phyloP scores from a whole-genome alignment of 108 stramenopile genomes.

The Nitzschia sp. region DNA sequence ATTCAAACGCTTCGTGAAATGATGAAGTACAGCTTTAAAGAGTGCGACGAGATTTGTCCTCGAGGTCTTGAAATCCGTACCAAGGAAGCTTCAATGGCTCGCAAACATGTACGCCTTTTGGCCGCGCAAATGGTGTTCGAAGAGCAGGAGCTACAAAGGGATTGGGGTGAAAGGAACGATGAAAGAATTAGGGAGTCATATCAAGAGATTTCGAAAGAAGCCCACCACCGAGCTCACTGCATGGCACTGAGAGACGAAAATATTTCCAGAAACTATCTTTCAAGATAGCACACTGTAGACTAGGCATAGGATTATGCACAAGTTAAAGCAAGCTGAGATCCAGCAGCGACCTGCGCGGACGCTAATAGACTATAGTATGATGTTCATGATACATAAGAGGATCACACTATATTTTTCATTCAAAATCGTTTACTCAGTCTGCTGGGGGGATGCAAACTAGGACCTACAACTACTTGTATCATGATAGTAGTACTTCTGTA shows the following conservation, averaged over 20 bases:
- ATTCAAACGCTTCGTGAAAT: constrained; percentile 5
- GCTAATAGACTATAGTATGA: too few relatives aligned
- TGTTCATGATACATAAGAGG: too few relatives aligned
- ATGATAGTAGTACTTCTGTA: too few relatives aligned
- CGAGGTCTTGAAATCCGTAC: constrained; percentile 23
- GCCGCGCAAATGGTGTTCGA: constrained; percentile 8
- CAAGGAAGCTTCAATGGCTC: constrained; percentile 3
- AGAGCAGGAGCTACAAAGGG: constrained; percentile 19
- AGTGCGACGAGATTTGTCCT: constrained; percentile 11
- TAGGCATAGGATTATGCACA: background rate
- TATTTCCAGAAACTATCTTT: background rate
- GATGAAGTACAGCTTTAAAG: constrained; percentile 6
- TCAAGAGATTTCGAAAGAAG: background rate
- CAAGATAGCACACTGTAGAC: too few relatives aligned
- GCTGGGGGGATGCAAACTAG: too few relatives aligned
- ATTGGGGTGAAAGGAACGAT: background rate
- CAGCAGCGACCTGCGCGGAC: too few relatives aligned
- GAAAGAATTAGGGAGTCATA: constrained; percentile 12
- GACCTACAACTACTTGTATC: too few relatives aligned
- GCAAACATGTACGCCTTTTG: constrained; percentile 8
- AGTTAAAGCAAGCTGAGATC: too few relatives aligned
- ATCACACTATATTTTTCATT: too few relatives aligned
- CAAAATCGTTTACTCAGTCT: too few relatives aligned
- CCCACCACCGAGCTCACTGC: constrained; percentile 4
- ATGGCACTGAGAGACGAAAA: constrained; percentile 4